These are phyloP conservation scores for Stentor roeselii DNA, from an alignment of 73 alveolate species.

Conservation along the genomic window DNA sequence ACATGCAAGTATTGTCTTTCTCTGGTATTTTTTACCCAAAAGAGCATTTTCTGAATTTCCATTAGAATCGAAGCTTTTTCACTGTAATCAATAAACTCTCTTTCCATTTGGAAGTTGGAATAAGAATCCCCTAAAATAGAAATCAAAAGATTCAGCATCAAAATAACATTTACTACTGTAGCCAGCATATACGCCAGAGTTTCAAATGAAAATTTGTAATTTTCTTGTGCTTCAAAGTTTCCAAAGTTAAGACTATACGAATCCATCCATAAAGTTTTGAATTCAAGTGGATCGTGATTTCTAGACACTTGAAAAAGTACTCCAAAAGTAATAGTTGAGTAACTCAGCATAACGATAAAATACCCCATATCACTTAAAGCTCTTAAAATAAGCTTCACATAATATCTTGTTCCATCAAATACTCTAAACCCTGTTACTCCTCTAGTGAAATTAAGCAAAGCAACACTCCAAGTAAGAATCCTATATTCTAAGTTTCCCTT, in stretches of 20 bases:
- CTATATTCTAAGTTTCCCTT: too few relatives aligned
- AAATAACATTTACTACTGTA: neutral
- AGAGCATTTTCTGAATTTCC: neutral
- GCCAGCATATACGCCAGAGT: neutral
- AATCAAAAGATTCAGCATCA: slow-evolving; percentile 15
- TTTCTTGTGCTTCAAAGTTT: neutral
- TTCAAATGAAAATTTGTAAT: neutral
- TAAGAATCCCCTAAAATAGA: slow-evolving; percentile 26
- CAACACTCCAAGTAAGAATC: neutral
- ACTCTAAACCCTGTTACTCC: slow-evolving; percentile 14
- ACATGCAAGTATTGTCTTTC: neutral
- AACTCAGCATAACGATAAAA: neutral
- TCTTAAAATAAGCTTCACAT: neutral
- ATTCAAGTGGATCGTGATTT: neutral
- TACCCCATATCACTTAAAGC: neutral
- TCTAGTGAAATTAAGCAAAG: neutral
- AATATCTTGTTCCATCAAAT: slow-evolving; percentile 14
- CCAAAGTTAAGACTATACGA: neutral
- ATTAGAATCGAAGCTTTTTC: neutral
- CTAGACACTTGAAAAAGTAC: neutral
- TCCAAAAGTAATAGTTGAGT: slow-evolving; percentile 25
- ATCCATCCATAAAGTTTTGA: neutral
- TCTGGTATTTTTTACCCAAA: neutral
- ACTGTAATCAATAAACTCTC: neutral
- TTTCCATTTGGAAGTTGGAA: neutral